These are phyloP conservation scores for Microdochium bolleyi DNA, from an alignment of 2,329 filamentous ascomycete species.

Conservation along the genomic window DNA sequence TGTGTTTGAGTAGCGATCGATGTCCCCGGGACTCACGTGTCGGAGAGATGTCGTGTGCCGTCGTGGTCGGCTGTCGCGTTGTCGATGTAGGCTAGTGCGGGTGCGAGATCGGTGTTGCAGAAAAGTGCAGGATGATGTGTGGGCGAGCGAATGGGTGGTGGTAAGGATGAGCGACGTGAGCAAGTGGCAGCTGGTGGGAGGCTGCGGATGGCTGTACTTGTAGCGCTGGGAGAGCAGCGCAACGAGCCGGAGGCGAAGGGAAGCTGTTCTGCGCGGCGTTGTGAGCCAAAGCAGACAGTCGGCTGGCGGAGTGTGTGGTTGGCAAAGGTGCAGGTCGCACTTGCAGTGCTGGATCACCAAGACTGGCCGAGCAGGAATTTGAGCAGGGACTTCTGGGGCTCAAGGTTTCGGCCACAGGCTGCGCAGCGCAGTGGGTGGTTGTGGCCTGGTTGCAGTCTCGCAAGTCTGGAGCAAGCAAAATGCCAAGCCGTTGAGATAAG, in stretches of 20 bases:
- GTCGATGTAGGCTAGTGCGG: neutral
- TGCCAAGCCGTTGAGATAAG: neutral
- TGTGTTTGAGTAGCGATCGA: too few relatives aligned
- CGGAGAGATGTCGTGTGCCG: too few relatives aligned
- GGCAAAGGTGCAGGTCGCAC: neutral
- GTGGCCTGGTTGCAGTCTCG: neutral
- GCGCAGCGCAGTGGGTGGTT: neutral
- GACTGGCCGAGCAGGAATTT: neutral
- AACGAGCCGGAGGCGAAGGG: neutral
- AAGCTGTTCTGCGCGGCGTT: neutral
- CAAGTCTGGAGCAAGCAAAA: neutral
- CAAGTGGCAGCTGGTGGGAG: neutral
- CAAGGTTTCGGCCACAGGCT: neutral
- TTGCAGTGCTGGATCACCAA: neutral
- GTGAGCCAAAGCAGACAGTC: neutral
- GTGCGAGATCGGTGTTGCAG: neutral
- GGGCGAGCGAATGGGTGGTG: neutral
- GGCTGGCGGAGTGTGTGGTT: neutral
- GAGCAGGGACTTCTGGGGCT: neutral
- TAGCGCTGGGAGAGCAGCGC: neutral
- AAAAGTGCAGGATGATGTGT: neutral
- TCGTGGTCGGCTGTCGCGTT: too few relatives aligned
- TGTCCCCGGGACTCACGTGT: too few relatives aligned
- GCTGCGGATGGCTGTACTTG: neutral
- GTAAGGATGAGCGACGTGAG: neutral